Evolutionary conservation across 306 rosid species (phyloP).

Genomic region (Oxytropis ochrocephala): DNA sequence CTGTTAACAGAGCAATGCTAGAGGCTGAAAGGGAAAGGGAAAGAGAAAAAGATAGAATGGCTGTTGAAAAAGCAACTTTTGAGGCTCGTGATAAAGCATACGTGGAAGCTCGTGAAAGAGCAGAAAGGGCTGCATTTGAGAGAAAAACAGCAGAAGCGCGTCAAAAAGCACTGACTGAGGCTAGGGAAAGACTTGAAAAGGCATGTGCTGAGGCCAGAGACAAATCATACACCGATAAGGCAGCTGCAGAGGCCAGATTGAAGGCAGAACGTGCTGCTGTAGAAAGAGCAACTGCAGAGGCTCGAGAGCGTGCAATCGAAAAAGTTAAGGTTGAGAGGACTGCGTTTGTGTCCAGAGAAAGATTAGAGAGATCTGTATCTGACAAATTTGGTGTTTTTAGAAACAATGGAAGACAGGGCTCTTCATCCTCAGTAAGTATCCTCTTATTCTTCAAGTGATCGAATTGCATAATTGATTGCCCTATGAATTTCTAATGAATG

Average conservation of each 20-base stretch:
- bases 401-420: constrained; percentile 51
- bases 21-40: constrained; percentile 89
- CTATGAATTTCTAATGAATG: constrained; percentile 17
- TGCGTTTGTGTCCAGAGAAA: constrained; percentile 56
- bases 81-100: constrained; percentile 62
- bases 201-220: constrained; percentile 94
- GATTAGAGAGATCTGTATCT: constrained; percentile 81
- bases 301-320: constrained; percentile 84
- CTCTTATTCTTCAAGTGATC: constrained; percentile 1
- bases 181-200: constrained; percentile 90
- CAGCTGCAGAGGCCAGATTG: constrained; percentile 71
- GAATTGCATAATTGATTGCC: constrained; percentile 15
- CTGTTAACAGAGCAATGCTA: constrained; percentile 64
- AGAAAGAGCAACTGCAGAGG: constrained; percentile 90
- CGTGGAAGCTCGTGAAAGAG: constrained; percentile 62
- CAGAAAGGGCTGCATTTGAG: constrained; percentile 84
- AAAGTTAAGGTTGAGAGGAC: constrained; percentile 69
- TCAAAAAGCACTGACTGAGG: constrained; percentile 74
- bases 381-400: constrained; percentile 55
- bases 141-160: constrained; percentile 82
- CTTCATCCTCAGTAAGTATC: constrained; percentile 60
- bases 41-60: constrained; percentile 91
- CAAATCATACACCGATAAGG: constrained; percentile 64
- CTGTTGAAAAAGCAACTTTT: constrained; percentile 64
- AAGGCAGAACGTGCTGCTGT: constrained; percentile 86